Conservation (phyloP, 2,329 filamentous ascomycete genomes). For the Cytospora leucostoma region DNA sequence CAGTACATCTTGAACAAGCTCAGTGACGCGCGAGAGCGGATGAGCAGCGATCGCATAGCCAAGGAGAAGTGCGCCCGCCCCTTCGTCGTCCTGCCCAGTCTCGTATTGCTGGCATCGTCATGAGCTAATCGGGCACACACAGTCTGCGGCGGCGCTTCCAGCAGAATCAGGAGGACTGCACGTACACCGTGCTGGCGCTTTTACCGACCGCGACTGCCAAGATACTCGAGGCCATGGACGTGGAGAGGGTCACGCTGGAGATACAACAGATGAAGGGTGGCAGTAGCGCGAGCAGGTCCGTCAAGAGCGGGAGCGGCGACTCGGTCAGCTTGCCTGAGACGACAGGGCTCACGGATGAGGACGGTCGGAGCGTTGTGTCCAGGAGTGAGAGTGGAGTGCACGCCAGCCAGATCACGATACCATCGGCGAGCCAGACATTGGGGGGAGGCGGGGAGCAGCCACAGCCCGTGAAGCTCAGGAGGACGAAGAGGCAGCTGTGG, state of each 20-base stretch:
- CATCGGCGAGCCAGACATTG: constrained; percentile 48
- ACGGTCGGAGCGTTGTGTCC: constrained; percentile 74
- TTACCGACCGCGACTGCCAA: constrained; percentile 89
- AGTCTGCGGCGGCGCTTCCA: constrained; percentile 95
- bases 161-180: constrained; percentile 98
- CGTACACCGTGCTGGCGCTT: constrained; percentile 94
- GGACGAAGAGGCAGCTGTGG: constrained; percentile 92
- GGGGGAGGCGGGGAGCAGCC: constrained; percentile 31
- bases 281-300: constrained; percentile 48
- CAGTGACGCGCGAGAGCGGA: constrained; percentile 89
- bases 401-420: constrained; percentile 71
- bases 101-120: constrained; percentile 11
- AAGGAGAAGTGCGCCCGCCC: constrained; percentile 79
- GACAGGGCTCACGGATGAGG: constrained; percentile 74
- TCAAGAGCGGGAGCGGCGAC: constrained; percentile 50
- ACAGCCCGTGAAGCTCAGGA: constrained; percentile 56
- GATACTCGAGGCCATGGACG: constrained; percentile 83
- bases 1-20: constrained; percentile 93
- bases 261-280: constrained; percentile 87
- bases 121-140: constrained; percentile 15
- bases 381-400: constrained; percentile 82
- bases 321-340: constrained; percentile 65
- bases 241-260: constrained; percentile 89
- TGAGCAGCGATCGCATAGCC: constrained; percentile 93
- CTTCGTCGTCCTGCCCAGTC: neutral